These are phyloP conservation scores for Nigrospora oryzae DNA, from an alignment of 2,329 filamentous ascomycete genomes.

Conservation along the genomic window DNA sequence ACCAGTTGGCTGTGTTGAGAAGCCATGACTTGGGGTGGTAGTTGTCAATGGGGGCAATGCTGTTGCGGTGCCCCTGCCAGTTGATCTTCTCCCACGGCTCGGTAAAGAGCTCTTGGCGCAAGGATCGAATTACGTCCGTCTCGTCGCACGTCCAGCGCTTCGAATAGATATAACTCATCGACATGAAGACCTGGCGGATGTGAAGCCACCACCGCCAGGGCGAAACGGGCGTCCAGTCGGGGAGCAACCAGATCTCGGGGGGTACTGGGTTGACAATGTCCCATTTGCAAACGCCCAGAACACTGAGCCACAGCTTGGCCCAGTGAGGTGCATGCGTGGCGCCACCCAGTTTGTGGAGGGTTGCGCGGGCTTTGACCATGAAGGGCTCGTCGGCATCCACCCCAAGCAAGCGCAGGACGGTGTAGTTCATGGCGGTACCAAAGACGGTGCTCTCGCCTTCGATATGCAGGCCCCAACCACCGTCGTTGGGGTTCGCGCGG, in stretches of 20 bases:
- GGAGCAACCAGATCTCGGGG: conserved; percentile 86
- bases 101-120: conserved; percentile 76
- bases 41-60: conserved; percentile 72
- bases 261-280: conserved; percentile 92
- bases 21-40: conserved; percentile 89
- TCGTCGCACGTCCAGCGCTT: conserved; percentile 71
- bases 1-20: conserved; percentile 69
- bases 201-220: conserved; percentile 98
- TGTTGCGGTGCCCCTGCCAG: conserved; percentile 73
- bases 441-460: conserved; percentile 90
- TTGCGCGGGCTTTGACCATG: conserved; percentile 77
- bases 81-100: conserved; percentile 71
- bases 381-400: conserved; percentile 74
- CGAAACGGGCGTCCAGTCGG: conserved; percentile 81
- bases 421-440: conserved; percentile 85
- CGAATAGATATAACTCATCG: conserved; percentile 87
- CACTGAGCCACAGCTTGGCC: conserved; percentile 92
- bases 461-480: conserved; percentile 96
- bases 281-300: conserved; percentile 78
- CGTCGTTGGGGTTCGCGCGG: conserved; percentile 75
- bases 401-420: conserved; percentile 69
- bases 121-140: conserved; percentile 61
- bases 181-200: conserved; percentile 90
- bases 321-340: conserved; percentile 82
- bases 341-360: conserved; percentile 78